Evolutionary conservation across 2,329 filamentous ascomycete species (phyloP).

Genomic region (Verticillium zaregamsianum): DNA sequence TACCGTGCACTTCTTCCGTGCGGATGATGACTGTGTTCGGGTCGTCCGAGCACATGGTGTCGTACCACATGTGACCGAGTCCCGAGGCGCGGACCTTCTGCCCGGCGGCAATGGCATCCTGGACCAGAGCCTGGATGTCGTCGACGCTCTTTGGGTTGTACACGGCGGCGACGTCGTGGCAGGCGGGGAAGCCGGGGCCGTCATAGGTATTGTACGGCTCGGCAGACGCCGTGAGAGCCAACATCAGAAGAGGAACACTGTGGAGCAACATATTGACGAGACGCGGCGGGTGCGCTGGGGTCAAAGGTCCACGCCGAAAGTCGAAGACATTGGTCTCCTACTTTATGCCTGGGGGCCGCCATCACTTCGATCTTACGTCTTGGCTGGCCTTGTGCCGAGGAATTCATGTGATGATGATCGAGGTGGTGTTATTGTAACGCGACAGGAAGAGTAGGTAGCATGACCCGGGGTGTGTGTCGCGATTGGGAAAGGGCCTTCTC

Average conservation of each 20-base stretch:
- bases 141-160: conserved; percentile 39
- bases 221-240: conserved; percentile 13
- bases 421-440: neutral
- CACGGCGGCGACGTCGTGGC: conserved; percentile 39
- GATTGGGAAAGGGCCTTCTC: neutral
- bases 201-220: conserved; percentile 45
- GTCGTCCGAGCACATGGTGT: conserved; percentile 48
- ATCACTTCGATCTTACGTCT: neutral
- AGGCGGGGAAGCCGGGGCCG: conserved; percentile 42
- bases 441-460: neutral
- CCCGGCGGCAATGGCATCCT: conserved; percentile 30
- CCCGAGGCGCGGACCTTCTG: conserved; percentile 41
- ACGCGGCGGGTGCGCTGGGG: neutral
- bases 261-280: conserved; percentile 1
- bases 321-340: neutral
- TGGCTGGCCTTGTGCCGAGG: neutral
- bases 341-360: neutral
- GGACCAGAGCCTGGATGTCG: conserved; percentile 37
- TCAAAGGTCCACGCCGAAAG: neutral
- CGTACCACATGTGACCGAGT: conserved; percentile 50
- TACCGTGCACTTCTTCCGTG: conserved; percentile 38
- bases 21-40: conserved; percentile 41
- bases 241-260: conserved; percentile 15
- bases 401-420: neutral
- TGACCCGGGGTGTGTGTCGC: neutral